Evolutionary conservation across 176 grass and related monocot genomes (phyloP).

Genomic region (Oryza glaberrima): DNA sequence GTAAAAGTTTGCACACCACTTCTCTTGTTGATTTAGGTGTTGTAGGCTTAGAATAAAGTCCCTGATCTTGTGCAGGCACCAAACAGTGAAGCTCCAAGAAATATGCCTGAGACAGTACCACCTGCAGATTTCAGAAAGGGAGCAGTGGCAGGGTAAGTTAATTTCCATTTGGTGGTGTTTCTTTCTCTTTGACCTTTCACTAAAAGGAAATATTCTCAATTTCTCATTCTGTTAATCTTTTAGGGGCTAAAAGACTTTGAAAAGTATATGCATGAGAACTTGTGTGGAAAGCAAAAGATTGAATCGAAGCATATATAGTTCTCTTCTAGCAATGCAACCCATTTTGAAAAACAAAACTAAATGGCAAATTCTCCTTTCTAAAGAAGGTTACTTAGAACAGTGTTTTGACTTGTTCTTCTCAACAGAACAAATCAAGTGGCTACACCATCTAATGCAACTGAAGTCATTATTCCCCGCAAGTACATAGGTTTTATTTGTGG

Average conservation of each 20-base stretch:
- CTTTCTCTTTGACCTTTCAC: neutral
- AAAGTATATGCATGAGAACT: neutral
- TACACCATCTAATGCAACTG: conserved; percentile 49
- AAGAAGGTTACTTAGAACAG: neutral
- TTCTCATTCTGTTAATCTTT: neutral
- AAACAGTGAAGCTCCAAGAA: conserved; percentile 41
- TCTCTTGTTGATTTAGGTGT: conserved; percentile 26
- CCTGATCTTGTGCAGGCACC: conserved; percentile 45
- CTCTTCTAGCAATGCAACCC: conserved; percentile 24
- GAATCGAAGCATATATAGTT: conserved; percentile 10
- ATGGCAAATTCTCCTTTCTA: neutral
- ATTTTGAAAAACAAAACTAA: neutral
- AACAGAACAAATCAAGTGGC: conserved; percentile 54
- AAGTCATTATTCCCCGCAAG: conserved; percentile 65
- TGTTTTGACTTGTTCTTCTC: conserved; percentile 32
- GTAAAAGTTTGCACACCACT: neutral
- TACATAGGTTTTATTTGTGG: conserved; percentile 63
- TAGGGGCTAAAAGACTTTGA: conserved; percentile 8
- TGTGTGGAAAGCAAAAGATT: conserved; percentile 7
- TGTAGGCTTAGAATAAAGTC: conserved; percentile 30
- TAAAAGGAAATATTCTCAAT: neutral
- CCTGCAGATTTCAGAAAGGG: conserved; percentile 56
- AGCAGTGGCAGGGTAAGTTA: conserved; percentile 42
- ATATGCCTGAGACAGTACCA: conserved; percentile 44
- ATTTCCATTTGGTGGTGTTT: conserved; percentile 1